Evolutionary conservation across 441 rosid genomes (phyloP).

Genomic region (Capsella rubella): DNA sequence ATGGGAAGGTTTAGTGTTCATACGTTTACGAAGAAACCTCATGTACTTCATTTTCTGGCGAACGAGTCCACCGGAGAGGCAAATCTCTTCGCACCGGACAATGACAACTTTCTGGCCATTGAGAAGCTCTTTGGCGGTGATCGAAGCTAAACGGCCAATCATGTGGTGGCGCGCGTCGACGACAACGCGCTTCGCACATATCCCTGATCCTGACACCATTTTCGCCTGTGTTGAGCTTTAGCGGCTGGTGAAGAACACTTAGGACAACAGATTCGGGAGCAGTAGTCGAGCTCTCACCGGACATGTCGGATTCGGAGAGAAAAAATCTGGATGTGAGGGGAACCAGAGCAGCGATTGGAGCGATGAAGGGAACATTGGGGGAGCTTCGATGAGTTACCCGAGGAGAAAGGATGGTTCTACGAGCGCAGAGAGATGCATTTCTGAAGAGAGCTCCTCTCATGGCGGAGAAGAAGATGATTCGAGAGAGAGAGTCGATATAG

Average conservation of each 20-base stretch:
- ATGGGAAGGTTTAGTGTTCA: constrained; percentile 32
- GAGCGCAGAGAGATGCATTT: too few relatives aligned
- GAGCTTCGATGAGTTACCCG: too few relatives aligned
- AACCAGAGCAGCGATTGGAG: too few relatives aligned
- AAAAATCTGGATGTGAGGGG: too few relatives aligned
- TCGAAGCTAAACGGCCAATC: constrained; percentile 31
- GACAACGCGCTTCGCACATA: constrained; percentile 37
- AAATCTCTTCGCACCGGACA: constrained; percentile 37
- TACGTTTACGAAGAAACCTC: constrained; percentile 38
- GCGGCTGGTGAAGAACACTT: not conserved
- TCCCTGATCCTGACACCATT: constrained; percentile 41
- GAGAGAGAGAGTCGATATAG: too few relatives aligned
- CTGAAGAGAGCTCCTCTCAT: too few relatives aligned
- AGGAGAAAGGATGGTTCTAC: too few relatives aligned
- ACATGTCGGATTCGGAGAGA: too few relatives aligned
- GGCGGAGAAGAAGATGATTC: too few relatives aligned
- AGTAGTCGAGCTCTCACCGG: too few relatives aligned
- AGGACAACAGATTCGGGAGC: too few relatives aligned
- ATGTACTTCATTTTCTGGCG: constrained; percentile 44
- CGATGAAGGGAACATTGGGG: too few relatives aligned
- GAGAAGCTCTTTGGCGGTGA: constrained; percentile 35
- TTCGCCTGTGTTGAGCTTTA: not conserved
- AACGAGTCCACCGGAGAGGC: constrained; percentile 37
- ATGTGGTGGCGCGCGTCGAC: constrained; percentile 38
- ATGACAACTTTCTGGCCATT: constrained; percentile 38